Conservation (phyloP, 108 stramenopile species). For the Pseudonitzschia delicatissima region DNA sequence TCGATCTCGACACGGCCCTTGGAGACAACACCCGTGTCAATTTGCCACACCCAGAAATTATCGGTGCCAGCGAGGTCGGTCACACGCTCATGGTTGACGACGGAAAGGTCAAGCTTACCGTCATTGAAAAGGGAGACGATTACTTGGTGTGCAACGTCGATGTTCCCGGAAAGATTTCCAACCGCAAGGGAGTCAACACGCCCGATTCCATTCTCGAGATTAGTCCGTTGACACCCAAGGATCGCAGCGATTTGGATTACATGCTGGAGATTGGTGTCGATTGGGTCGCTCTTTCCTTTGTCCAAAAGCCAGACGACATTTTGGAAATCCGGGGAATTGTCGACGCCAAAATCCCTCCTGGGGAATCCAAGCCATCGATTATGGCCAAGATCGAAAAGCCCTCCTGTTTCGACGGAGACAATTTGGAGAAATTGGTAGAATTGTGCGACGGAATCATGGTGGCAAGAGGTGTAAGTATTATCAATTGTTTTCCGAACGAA, state of each 20-base stretch:
- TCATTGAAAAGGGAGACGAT: constrained; percentile 73
- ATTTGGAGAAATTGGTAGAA: constrained; percentile 74
- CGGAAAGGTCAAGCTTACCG: constrained; percentile 92
- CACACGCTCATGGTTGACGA: constrained; percentile 92
- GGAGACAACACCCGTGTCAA: constrained; percentile 84
- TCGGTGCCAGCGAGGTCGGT: constrained; percentile 80
- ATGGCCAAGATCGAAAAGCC: constrained; percentile 99
- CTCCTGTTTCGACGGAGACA: constrained; percentile 72
- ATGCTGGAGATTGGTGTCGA: constrained; percentile 90
- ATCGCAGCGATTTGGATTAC: constrained; percentile 86
- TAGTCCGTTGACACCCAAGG: constrained; percentile 89
- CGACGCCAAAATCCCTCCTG: constrained; percentile 57
- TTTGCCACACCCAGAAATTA: constrained; percentile 95
- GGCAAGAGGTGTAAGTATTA: constrained; percentile 65
- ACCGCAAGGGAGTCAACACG: constrained; percentile 93
- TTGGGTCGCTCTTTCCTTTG: constrained; percentile 95
- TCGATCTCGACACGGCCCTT: constrained; percentile 80
- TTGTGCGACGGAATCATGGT: constrained; percentile 97
- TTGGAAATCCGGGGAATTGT: constrained; percentile 80
- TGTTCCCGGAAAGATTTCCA: constrained; percentile 85
- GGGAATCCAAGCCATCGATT: constrained; percentile 67
- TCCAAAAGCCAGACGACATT: constrained; percentile 88
- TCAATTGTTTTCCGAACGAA: neutral
- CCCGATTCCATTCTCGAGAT: constrained; percentile 92
- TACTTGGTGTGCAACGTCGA: constrained; percentile 85